Percentiles rank a stretch among this genome's conserved stretches.
phyloP scores from a whole-genome alignment of 345 rosid species.

The Eucalyptus pauciflora region DNA sequence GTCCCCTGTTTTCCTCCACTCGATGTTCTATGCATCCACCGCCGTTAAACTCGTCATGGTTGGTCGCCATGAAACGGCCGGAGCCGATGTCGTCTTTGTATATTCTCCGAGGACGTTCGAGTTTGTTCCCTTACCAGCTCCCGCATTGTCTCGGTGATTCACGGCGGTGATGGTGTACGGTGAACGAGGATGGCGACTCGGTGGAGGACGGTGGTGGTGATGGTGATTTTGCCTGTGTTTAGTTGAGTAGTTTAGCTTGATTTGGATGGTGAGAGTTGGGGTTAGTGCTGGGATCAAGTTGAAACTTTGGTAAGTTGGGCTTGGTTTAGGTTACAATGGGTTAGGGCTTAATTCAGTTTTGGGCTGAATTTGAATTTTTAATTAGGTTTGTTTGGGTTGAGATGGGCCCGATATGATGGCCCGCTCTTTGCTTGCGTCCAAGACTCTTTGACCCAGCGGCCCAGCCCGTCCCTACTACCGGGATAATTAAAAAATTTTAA shows the following conservation, averaged over 20 bases:
- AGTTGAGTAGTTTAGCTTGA: no score
- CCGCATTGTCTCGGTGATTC: not conserved
- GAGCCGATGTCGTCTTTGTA: not conserved
- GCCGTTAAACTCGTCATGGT: accelerated
- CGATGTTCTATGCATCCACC: not conserved
- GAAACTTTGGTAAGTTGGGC: not conserved
- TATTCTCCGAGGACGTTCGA: no score
- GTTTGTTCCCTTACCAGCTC: no score
- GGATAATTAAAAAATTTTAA: accelerated
- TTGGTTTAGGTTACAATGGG: not conserved
- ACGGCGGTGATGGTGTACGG: not conserved
- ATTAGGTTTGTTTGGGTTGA: not conserved
- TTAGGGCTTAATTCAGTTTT: not conserved
- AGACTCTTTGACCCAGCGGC: not conserved
- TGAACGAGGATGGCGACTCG: not conserved
- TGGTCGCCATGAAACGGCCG: accelerated
- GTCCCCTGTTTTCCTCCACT: not conserved
- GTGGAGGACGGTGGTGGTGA: not conserved
- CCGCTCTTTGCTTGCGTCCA: not conserved
- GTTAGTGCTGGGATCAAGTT: not conserved
- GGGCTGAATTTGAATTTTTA: not conserved
- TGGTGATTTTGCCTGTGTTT: not conserved
- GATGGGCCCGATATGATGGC: not conserved
- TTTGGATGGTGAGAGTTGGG: not conserved
- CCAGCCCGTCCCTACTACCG: accelerated